Conservation (phyloP, 257 asterid genomes). For the Ophiorrhiza pumila region DNA sequence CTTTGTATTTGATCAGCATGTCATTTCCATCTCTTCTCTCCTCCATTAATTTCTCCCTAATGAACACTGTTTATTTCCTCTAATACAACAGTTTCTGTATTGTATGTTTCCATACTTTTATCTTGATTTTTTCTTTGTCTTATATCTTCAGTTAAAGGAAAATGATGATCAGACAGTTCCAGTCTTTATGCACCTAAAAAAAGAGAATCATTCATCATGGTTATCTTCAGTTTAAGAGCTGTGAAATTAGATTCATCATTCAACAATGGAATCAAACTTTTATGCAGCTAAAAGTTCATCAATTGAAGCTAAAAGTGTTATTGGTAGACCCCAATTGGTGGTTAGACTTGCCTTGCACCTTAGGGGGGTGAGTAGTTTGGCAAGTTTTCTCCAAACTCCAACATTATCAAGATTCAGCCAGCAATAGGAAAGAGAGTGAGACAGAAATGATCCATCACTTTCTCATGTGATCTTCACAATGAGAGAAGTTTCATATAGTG, state of each 20-base stretch:
- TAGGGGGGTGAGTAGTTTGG: slow-evolving; percentile 31
- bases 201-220: not conserved
- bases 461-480: slow-evolving; percentile 56
- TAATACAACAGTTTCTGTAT: slow-evolving; percentile 24
- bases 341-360: slow-evolving; percentile 47
- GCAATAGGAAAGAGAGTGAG: slow-evolving; percentile 21
- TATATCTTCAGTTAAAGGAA: not conserved
- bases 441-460: slow-evolving; percentile 44
- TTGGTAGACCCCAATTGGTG: slow-evolving; percentile 50
- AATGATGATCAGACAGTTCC: slow-evolving; percentile 5
- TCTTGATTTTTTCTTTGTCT: slow-evolving; percentile 17
- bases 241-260: slow-evolving; percentile 27
- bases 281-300: slow-evolving; percentile 32
- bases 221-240: not conserved
- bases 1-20: slow-evolving; percentile 15
- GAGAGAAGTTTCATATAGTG: not conserved
- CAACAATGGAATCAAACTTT: slow-evolving; percentile 26
- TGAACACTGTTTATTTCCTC: slow-evolving; percentile 26
- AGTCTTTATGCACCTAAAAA: not conserved
- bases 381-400: slow-evolving; percentile 42
- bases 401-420: slow-evolving; percentile 14
- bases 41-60: slow-evolving; percentile 50
- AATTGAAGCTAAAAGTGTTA: slow-evolving; percentile 36
- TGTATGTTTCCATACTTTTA: slow-evolving; percentile 21
- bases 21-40: slow-evolving; percentile 29